These are phyloP conservation scores for Pestalotiopsis sp. DNA, from an alignment of 2,329 filamentous ascomycete genomes.

Conservation along the genomic window DNA sequence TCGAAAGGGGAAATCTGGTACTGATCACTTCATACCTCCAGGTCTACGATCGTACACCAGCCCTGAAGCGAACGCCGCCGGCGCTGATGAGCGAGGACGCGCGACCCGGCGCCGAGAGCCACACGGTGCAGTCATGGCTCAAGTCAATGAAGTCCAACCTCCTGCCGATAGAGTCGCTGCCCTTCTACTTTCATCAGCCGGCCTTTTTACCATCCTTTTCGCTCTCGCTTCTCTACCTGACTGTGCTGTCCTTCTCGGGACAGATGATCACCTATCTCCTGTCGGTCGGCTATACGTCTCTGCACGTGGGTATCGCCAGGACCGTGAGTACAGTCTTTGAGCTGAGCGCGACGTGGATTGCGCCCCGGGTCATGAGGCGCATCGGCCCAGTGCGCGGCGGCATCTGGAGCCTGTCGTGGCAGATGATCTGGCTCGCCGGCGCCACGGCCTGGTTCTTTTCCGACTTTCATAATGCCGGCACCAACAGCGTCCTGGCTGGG, in stretches of 20 bases:
- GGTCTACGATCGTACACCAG: slow-evolving; percentile 27
- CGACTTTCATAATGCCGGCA: slow-evolving; percentile 17
- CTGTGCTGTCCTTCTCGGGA: slow-evolving; percentile 59
- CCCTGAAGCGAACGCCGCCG: slow-evolving; percentile 12
- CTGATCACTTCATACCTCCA: not conserved
- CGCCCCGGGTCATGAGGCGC: slow-evolving; percentile 54
- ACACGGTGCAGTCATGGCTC: not conserved
- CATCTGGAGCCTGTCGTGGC: slow-evolving; percentile 71
- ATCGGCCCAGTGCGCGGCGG: slow-evolving; percentile 66
- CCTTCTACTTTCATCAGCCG: slow-evolving; percentile 53
- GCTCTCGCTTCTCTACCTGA: slow-evolving; percentile 62
- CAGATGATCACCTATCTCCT: slow-evolving; percentile 69
- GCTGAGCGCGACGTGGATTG: slow-evolving; percentile 62
- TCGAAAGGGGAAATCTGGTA: not conserved
- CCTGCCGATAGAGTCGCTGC: slow-evolving; percentile 28
- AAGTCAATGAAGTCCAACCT: slow-evolving; percentile 18
- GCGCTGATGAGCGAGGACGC: not conserved
- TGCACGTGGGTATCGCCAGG: slow-evolving; percentile 56
- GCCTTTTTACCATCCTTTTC: slow-evolving; percentile 65
- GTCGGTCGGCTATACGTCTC: slow-evolving; percentile 51
- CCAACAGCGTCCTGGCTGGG: slow-evolving; percentile 38
- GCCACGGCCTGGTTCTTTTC: slow-evolving; percentile 46
- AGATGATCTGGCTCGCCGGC: slow-evolving; percentile 56
- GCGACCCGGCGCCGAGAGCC: not conserved
- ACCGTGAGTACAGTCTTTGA: slow-evolving; percentile 58